These are phyloP conservation scores for Podospora pseudocomata DNA, from an alignment of 495 filamentous ascomycete species.

Conservation along the genomic window DNA sequence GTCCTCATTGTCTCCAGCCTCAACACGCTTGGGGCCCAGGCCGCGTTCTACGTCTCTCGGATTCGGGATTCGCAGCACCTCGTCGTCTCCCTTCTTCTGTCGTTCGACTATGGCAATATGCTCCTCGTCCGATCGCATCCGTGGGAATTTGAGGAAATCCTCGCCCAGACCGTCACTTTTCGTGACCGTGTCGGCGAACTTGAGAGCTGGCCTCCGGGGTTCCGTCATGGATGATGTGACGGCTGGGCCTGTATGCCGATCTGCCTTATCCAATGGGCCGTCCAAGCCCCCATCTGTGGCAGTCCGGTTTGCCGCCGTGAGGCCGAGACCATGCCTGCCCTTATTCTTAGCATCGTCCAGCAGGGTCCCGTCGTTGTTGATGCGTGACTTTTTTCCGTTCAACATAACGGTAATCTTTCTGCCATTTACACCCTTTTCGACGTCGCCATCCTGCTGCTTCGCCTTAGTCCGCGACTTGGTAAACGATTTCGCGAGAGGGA, in stretches of 20 bases:
- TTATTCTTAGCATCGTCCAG: constrained; percentile 20
- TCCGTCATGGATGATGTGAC: constrained; percentile 32
- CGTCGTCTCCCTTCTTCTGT: constrained; percentile 69
- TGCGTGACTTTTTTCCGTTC: constrained; percentile 40
- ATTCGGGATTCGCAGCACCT: constrained; percentile 77
- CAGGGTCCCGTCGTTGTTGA: constrained; percentile 48
- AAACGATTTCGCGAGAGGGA: constrained; percentile 48
- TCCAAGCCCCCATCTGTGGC: background rate
- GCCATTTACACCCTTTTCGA: constrained; percentile 66
- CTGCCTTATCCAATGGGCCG: background rate
- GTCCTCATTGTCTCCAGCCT: constrained; percentile 42
- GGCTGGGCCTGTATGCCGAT: background rate
- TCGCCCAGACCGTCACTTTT: constrained; percentile 42
- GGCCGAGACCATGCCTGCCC: constrained; percentile 11
- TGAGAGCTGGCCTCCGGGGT: constrained; percentile 45
- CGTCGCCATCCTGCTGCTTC: constrained; percentile 38
- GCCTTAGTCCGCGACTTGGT: constrained; percentile 53
- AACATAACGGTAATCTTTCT: constrained; percentile 73
- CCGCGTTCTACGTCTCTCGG: constrained; percentile 83
- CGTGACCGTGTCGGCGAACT: constrained; percentile 60
- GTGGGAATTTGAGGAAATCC: constrained; percentile 43
- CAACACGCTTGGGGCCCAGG: constrained; percentile 60
- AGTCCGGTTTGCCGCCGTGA: constrained; percentile 2
- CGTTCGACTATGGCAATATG: constrained; percentile 84
- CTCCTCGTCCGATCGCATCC: constrained; percentile 60